phyloP scores from a whole-genome alignment of 2,329 filamentous ascomycete species.

The Alternaria infectoria region DNA sequence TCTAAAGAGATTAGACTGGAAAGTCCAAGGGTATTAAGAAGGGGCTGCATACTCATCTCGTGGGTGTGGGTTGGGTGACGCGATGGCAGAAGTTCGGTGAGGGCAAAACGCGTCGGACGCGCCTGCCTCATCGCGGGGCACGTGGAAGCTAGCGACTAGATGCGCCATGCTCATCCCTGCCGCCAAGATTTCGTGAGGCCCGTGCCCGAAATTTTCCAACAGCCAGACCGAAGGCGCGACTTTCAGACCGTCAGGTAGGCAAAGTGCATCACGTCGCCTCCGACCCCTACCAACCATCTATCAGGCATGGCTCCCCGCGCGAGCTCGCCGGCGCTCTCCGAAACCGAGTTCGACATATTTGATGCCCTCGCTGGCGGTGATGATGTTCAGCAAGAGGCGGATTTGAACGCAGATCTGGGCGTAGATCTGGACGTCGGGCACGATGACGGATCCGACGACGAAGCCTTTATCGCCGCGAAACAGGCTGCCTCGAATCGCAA shows the following conservation, averaged over 20 bases:
- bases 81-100: constrained; percentile 15
- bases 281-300: neutral
- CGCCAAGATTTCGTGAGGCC: constrained; percentile 36
- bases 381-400: constrained; percentile 52
- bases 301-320: constrained; percentile 72
- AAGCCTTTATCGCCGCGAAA: constrained; percentile 86
- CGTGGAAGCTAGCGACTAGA: constrained; percentile 12
- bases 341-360: constrained; percentile 91
- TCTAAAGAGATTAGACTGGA: constrained; percentile 25
- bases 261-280: constrained; percentile 16
- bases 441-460: constrained; percentile 70
- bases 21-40: neutral
- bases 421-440: constrained; percentile 53
- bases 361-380: constrained; percentile 73
- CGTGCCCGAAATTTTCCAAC: constrained; percentile 33
- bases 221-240: constrained; percentile 1
- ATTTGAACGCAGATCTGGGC: constrained; percentile 43
- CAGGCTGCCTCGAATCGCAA: constrained; percentile 91
- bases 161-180: constrained; percentile 10
- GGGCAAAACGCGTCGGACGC: constrained; percentile 41
- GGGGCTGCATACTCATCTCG: constrained; percentile 26
- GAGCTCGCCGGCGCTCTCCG: constrained; percentile 81
- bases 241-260: constrained; percentile 10
- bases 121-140: constrained; percentile 28
- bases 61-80: constrained; percentile 14